Conservation (phyloP, 1,284 basidiomycete genomes). For the Lignosus rhinocerotis region DNA sequence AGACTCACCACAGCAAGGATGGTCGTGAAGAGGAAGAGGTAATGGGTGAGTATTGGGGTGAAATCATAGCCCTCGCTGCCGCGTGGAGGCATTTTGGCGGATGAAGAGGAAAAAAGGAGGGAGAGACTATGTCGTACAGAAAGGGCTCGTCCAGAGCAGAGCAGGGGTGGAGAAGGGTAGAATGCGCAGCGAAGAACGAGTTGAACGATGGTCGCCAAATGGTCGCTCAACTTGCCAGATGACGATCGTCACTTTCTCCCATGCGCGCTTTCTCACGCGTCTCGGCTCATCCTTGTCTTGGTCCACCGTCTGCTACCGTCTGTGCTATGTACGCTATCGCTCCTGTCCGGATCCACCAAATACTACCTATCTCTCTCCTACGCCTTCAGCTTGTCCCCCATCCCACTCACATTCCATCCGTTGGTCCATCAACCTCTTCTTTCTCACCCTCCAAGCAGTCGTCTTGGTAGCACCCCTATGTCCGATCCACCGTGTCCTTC, state of each 20-base stretch:
- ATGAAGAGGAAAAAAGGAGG: slow-evolving; percentile 1
- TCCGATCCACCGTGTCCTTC: neutral
- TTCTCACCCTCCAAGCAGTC: neutral
- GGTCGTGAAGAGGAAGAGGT: slow-evolving; percentile 86
- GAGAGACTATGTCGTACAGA: slow-evolving; percentile 6
- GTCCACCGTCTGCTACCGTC: neutral
- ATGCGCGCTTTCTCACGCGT: slow-evolving; percentile 8
- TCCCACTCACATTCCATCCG: neutral
- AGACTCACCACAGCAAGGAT: slow-evolving; percentile 72
- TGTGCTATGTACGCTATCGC: neutral
- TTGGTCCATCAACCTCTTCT: neutral
- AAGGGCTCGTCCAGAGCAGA: slow-evolving; percentile 1
- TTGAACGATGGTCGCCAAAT: slow-evolving; percentile 16
- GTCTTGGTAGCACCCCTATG: neutral
- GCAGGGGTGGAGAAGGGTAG: slow-evolving; percentile 6
- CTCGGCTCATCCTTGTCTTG: neutral
- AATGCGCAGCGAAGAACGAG: slow-evolving; percentile 18
- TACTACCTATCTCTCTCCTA: too few relatives aligned
- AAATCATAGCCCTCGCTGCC: slow-evolving; percentile 71
- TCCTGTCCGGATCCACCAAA: too few relatives aligned
- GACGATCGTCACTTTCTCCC: slow-evolving; percentile 11
- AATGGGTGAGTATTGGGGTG: slow-evolving; percentile 85
- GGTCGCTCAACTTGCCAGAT: slow-evolving; percentile 5
- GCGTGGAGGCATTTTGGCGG: slow-evolving; percentile 45
- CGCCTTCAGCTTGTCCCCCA: too few relatives aligned